Base-by-base conservation (phyloP, 345 rosid genomes). In the Draba incana region DNA sequence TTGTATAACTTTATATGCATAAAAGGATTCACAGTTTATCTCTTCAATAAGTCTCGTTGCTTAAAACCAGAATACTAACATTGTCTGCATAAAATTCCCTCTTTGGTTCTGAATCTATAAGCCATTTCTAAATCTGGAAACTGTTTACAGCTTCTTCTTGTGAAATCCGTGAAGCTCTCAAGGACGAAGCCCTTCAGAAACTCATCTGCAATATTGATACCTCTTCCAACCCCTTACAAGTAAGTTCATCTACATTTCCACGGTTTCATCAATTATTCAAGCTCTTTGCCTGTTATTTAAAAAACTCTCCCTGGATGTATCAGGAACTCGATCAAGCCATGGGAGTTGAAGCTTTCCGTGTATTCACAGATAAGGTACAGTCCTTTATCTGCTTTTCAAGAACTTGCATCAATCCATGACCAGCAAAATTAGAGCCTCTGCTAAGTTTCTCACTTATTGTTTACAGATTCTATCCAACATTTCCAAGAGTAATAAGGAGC, bases 141-240 rank as follows among this genome's bases (percentile, higher is more conserved):
- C 43, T 20, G 48, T 42, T 63, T 75, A 43, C 71, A 75, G 79
- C 75, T 64, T 69, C 75, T 48, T 75, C 49, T 48, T 64, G 57
- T 43, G 79, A 64, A 69, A 57, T 75, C 48, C 55, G 43, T 47
- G 67, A 70, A 50, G 79, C 79, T 57, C 66, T 75, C 27, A 75
- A 69, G 49, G 67, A 69, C 33, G 62, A 69, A 69, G 28, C 61
- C 20, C 75, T 75, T 42, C 75, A 57, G 56, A 75, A 69, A 50
- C 79, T 75, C 65, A 75, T 75, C 46, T 62, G 8, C 48, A 57
- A 8, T 56, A 64, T 75, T 35, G 75, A 75, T 70, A 50, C 30
- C 49, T 75, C 79, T 27, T 6, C 71, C 15, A 64, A 75, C 62
- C 66, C 79, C 9, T 12, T 58, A 8, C 51, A 12, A 16, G 79